A percentile compares a stretch with the other conserved stretches of the same genome.
Conservation (phyloP, 2,329 filamentous ascomycete genomes). For the Catunica adiposa region DNA sequence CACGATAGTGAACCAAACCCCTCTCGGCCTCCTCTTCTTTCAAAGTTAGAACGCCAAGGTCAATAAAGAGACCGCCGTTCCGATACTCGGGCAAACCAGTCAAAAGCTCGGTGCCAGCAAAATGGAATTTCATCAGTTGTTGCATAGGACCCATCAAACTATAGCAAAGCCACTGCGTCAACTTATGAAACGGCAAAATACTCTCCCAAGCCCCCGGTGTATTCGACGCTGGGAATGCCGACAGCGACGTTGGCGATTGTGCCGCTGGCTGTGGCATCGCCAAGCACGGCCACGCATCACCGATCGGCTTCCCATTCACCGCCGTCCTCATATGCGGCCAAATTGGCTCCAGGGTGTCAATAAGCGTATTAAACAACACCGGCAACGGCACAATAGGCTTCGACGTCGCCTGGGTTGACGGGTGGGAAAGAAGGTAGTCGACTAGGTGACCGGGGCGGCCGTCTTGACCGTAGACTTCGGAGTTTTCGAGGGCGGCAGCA, state of each 20-base stretch:
- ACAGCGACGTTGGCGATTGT: conserved; percentile 31
- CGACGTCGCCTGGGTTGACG: conserved; percentile 74
- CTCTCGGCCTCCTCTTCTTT: conserved; percentile 53
- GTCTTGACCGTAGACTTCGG: conserved; percentile 68
- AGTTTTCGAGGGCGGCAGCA: conserved; percentile 58
- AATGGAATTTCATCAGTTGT: conserved; percentile 62
- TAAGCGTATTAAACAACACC: conserved; percentile 78
- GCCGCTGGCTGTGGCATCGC: conserved; percentile 47
- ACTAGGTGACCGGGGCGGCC: conserved; percentile 88
- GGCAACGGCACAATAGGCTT: conserved; percentile 75
- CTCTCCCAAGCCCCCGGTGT: conserved; percentile 51
- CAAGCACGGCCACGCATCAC: conserved; percentile 85
- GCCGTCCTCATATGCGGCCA: conserved; percentile 79
- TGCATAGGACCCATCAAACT: conserved; percentile 87
- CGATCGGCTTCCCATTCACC: conserved; percentile 72
- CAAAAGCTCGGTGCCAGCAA: conserved; percentile 63
- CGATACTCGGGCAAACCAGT: conserved; percentile 85
- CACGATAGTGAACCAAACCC: conserved; percentile 45
- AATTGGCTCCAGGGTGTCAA: conserved; percentile 70
- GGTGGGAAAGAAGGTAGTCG: conserved; percentile 90
- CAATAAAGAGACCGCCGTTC: conserved; percentile 75
- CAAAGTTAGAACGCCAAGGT: conserved; percentile 64
- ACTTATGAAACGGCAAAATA: conserved; percentile 82
- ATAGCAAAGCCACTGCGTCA: conserved; percentile 89
- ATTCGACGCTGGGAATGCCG: conserved; percentile 28